Conservation (phyloP, 2,329 filamentous ascomycete genomes). For the Neoascochyta sp. region DNA sequence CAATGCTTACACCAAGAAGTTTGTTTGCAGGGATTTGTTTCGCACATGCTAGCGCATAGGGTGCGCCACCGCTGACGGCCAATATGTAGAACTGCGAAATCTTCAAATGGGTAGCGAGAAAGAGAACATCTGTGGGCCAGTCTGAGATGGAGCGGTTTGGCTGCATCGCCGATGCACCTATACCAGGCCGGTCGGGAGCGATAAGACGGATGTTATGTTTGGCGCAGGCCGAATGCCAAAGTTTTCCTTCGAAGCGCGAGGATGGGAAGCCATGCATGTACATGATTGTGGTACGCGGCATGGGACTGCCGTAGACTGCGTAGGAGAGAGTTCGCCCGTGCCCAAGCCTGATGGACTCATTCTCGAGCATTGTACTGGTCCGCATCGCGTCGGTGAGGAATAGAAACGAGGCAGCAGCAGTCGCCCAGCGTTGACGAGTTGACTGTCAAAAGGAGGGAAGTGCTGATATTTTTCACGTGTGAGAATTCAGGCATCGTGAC, state of each 20-base stretch:
- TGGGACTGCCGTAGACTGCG: slow-evolving; percentile 42
- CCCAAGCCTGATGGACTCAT: slow-evolving; percentile 23
- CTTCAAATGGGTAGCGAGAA: slow-evolving; percentile 41
- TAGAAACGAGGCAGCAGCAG: no score
- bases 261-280: slow-evolving; percentile 46
- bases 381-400: slow-evolving; percentile 4
- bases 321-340: slow-evolving; percentile 44
- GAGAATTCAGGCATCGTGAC: no score
- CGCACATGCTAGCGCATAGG: slow-evolving; percentile 49
- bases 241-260: slow-evolving; percentile 42
- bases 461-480: no score
- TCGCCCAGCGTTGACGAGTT: no score
- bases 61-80: slow-evolving; percentile 47
- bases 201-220: slow-evolving; percentile 41
- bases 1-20: slow-evolving; percentile 21
- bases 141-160: slow-evolving; percentile 39
- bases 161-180: slow-evolving; percentile 42
- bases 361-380: slow-evolving; percentile 18
- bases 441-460: no score
- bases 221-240: slow-evolving; percentile 32
- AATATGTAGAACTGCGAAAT: slow-evolving; percentile 44
- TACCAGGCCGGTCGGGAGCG: slow-evolving; percentile 44
- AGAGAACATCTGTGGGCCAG: slow-evolving; percentile 43
- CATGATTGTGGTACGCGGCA: slow-evolving; percentile 41
- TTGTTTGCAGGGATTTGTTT: slow-evolving; percentile 33